phyloP scores from a whole-genome alignment of 2,329 filamentous ascomycete species.

The Trichoderma brevicompactum region DNA sequence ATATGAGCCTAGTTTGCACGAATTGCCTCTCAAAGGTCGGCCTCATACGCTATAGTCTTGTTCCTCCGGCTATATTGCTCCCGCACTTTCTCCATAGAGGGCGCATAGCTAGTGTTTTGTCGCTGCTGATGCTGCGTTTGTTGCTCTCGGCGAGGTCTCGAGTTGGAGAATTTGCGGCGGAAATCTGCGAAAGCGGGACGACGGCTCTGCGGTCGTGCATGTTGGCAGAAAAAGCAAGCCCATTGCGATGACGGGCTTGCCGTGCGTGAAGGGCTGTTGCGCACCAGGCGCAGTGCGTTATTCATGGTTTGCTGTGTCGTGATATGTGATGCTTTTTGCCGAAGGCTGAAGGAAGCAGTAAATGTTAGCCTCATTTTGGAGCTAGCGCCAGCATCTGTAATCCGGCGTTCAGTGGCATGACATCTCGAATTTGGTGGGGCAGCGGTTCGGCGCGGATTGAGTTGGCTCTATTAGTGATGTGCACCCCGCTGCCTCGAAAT shows the following conservation, averaged over 20 bases:
- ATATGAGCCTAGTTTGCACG: slow-evolving; percentile 31
- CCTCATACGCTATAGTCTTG: slow-evolving; percentile 55
- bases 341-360: background rate
- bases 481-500: background rate
- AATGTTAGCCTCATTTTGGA: slow-evolving; percentile 2
- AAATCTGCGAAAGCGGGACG: slow-evolving; percentile 34
- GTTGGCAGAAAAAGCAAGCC: slow-evolving; percentile 47
- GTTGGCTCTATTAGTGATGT: background rate
- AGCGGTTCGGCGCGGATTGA: slow-evolving; percentile 22
- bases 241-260: slow-evolving; percentile 38
- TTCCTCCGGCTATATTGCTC: slow-evolving; percentile 71
- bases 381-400: slow-evolving; percentile 18
- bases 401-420: slow-evolving; percentile 20
- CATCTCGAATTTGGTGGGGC: slow-evolving; percentile 27
- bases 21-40: slow-evolving; percentile 22
- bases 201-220: slow-evolving; percentile 39
- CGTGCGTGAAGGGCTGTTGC: slow-evolving; percentile 38
- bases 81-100: slow-evolving; percentile 65
- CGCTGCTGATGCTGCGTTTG: slow-evolving; percentile 35
- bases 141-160: slow-evolving; percentile 34
- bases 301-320: slow-evolving; percentile 44
- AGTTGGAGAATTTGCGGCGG: slow-evolving; percentile 42
- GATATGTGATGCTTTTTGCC: background rate
- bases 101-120: slow-evolving; percentile 36
- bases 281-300: slow-evolving; percentile 43